A percentile compares a stretch with the other conserved stretches of the same genome.
These are phyloP conservation scores for Kuraishia borneana DNA, from an alignment of 805 yeast species.

Conservation along the genomic window DNA sequence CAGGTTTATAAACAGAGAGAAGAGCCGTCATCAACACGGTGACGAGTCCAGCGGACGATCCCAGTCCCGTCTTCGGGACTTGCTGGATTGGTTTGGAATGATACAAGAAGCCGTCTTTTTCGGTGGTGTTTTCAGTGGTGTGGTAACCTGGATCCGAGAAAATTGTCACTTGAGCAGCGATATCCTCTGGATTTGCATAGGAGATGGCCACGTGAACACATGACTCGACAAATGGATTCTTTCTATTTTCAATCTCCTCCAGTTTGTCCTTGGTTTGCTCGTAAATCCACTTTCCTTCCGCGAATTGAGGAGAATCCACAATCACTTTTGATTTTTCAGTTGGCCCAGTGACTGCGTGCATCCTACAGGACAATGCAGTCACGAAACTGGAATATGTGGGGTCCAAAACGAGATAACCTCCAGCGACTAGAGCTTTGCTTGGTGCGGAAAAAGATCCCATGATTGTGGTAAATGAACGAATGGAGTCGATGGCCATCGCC, in stretches of 20 bases:
- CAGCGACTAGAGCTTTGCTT: conserved; percentile 89
- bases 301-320: conserved; percentile 70
- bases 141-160: conserved; percentile 87
- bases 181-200: conserved; percentile 31
- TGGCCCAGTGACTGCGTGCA: conserved; percentile 58
- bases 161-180: conserved; percentile 40
- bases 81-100: conserved; percentile 51
- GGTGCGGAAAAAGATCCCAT: conserved; percentile 97
- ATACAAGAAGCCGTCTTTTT: conserved; percentile 39
- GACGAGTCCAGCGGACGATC: conserved; percentile 91
- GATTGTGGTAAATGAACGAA: too few relatives aligned
- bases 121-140: conserved; percentile 45
- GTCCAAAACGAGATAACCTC: conserved; percentile 87
- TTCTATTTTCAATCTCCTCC: conserved; percentile 10
- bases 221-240: conserved; percentile 69
- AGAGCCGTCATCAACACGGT: conserved; percentile 69
- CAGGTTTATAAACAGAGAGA: conserved; percentile 28
- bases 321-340: conserved; percentile 18
- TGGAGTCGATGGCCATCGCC: too few relatives aligned
- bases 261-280: conserved; percentile 11
- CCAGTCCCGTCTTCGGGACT: conserved; percentile 90
- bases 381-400: conserved; percentile 68
- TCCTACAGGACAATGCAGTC: conserved; percentile 79
- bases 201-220: conserved; percentile 44
- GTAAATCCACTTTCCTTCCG: conserved; percentile 60